phyloP scores from a whole-genome alignment of 2,329 filamentous ascomycete species.

The Diplocarpon rosae region DNA sequence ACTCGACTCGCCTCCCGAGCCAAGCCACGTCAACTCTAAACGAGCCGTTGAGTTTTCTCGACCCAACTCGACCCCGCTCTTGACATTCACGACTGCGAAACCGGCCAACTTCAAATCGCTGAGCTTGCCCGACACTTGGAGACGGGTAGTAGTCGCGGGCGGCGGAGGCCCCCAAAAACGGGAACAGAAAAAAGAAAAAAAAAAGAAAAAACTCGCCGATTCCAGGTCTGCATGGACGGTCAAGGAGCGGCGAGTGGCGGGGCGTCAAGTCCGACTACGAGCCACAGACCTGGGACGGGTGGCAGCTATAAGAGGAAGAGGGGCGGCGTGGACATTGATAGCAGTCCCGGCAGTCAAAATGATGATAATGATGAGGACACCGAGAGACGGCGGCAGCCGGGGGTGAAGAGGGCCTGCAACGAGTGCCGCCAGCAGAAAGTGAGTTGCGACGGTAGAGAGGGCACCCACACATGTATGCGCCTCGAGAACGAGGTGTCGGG shows the following conservation, averaged over 20 bases:
- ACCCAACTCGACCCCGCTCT: not conserved
- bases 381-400: conserved; percentile 54
- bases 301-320: conserved; percentile 45
- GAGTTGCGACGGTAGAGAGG: conserved; percentile 28
- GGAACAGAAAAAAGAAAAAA: too few relatives aligned
- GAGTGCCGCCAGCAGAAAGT: conserved; percentile 82
- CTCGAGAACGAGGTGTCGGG: not conserved
- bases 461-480: not conserved
- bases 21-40: too few relatives aligned
- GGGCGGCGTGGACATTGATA: conserved; percentile 41
- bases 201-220: too few relatives aligned
- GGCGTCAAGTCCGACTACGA: conserved; percentile 23
- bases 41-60: not conserved
- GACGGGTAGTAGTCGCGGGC: not conserved
- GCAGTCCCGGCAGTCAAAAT: conserved; percentile 46
- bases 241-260: conserved; percentile 19
- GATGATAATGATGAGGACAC: conserved; percentile 44
- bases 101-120: conserved; percentile 18
- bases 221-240: conserved; percentile 17
- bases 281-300: conserved; percentile 21
- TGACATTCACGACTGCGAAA: conserved; percentile 12
- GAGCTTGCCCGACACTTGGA: conserved; percentile 9
- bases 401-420: conserved; percentile 71
- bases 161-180: not conserved
- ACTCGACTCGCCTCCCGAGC: not conserved